Evolutionary conservation across 2,329 filamentous ascomycete species (phyloP).

Genomic region (Colletotrichum sp.): DNA sequence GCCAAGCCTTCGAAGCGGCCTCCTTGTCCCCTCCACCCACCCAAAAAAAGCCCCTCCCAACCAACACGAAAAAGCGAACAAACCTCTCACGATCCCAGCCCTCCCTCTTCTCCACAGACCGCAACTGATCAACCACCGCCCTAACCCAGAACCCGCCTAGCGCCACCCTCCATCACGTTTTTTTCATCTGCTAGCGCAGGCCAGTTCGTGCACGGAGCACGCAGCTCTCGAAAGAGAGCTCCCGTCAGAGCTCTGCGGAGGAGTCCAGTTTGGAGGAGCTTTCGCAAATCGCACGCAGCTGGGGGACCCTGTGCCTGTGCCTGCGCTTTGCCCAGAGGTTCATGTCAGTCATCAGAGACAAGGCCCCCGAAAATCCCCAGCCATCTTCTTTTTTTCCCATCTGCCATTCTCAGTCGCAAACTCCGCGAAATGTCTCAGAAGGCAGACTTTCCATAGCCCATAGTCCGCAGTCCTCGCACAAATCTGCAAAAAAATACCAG

Average conservation of each 20-base stretch:
- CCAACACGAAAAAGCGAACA: neutral
- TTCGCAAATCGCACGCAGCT: neutral
- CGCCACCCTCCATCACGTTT: neutral
- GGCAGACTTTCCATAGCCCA: neutral
- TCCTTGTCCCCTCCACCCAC: neutral
- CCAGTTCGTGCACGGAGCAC: neutral
- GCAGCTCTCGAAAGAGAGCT: neutral
- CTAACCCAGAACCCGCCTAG: neutral
- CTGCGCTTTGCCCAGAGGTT: neutral
- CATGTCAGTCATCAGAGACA: neutral
- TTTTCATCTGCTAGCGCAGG: neutral
- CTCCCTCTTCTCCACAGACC: neutral
- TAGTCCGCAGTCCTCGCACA: neutral
- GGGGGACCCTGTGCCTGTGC: neutral
- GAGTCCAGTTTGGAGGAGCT: neutral
- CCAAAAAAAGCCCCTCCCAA: neutral
- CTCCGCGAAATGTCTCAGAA: neutral
- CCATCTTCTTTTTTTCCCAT: neutral
- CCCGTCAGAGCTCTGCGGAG: neutral
- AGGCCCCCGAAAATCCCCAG: neutral
- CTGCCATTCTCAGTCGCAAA: neutral
- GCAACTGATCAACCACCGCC: slow-evolving; percentile 11
- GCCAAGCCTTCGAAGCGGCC: neutral
- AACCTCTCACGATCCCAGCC: neutral
- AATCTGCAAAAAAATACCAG: neutral